A percentile compares a stretch with the other conserved stretches of the same genome.
Conservation (phyloP, 108 stramenopile genomes). For the Nannochloropsis gaditana region DNA sequence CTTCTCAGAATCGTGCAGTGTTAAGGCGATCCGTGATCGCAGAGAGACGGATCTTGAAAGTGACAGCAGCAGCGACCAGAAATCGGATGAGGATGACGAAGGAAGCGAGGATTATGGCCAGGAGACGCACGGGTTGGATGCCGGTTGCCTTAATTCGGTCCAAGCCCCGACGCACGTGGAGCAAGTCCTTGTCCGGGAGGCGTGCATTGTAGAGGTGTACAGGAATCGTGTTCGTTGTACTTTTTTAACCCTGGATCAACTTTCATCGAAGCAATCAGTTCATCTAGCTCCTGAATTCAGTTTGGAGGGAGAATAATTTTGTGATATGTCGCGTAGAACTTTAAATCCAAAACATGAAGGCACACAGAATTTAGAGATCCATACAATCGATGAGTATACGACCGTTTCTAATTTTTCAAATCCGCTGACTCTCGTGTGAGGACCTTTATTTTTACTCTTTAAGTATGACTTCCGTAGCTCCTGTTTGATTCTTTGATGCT, state of each 20-base stretch:
- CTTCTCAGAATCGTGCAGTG: not conserved
- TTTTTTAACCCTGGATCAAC: not conserved
- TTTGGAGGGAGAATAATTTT: not conserved
- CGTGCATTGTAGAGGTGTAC: slow-evolving; percentile 13
- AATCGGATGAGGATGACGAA: not conserved
- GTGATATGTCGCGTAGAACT: no score
- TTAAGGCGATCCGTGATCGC: not conserved
- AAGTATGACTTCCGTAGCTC: no score
- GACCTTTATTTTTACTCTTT: no score
- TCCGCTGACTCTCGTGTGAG: no score
- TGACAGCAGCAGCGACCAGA: not conserved
- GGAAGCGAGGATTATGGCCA: not conserved
- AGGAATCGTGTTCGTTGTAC: not conserved
- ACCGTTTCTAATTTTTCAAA: no score
- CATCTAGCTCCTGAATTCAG: not conserved
- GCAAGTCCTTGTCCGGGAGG: not conserved
- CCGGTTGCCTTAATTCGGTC: no score
- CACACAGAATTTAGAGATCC: no score
- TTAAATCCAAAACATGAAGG: no score
- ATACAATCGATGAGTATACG: no score
- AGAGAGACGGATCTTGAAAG: not conserved
- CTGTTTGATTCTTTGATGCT: no score
- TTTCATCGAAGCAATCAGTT: not conserved
- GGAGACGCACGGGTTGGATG: not conserved
- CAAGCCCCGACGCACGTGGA: not conserved